Evolutionary conservation across 23 red algal genomes (phyloP), one percentile per base, ranked within the genome.

Genomic region (Chondrus crispus): DNA sequence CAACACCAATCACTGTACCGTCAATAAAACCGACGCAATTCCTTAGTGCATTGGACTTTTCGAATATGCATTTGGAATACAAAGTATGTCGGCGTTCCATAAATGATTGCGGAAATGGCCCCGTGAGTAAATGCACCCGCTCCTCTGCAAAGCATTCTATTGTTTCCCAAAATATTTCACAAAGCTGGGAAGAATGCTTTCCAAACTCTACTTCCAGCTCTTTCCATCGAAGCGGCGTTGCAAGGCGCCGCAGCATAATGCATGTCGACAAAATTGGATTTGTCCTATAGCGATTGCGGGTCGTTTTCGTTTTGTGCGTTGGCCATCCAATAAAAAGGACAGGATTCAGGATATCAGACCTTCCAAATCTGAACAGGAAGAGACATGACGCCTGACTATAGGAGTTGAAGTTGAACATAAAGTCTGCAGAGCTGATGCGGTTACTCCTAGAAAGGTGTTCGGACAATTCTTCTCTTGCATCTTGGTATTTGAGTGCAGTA

Each of bases 11-110:
- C 54, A 68, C 62, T 10, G 82, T 68, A 8, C 82, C 53, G 68
- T 85, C 82, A 7, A 85, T 85, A 46, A 85, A 85, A 42, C 53
- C 82, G 9, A 85, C 39, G 53, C 82, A 85, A 45, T 85, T 85
- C 7, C 7, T n/a, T 52, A 82, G 46, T 3, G 77, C 77, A 5
- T 24, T 24, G 38, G 46, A 82, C 42, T 82, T 54, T 9, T 44
- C 18, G 12, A 32, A 16, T 8, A 80, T 37, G 45, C n/a, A 32
- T 13, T 3, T 5, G 5, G 77, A 11, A 53, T 82, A 82, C 69
- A 10, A 43, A 22, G 4, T 19, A 42, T 5, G 11, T 4, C 47
- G 7, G n/a, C 6, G 4, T 42, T 74, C 69, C 4, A 74, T 74
- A 43, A 39, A 74, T 20, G 37, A 40, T 14, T 40, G 4, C 11